Conservation (phyloP, 257 asterid genomes). For the Nicotiana otophora region DNA sequence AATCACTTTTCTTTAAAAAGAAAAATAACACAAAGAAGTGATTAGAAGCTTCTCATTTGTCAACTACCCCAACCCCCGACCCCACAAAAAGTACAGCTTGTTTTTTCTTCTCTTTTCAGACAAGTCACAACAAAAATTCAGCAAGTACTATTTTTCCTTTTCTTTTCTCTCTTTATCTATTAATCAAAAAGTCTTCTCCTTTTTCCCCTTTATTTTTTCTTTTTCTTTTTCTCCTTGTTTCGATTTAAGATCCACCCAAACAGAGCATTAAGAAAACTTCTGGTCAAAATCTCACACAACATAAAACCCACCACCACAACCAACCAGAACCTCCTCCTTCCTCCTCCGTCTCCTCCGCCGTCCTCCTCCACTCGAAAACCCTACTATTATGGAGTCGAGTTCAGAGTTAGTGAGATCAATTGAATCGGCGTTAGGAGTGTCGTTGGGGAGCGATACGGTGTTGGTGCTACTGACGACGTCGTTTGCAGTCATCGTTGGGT, state of each 20-base stretch:
- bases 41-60: background rate
- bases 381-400: conserved; percentile 32
- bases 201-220: background rate
- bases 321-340: background rate
- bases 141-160: background rate
- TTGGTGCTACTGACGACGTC: conserved; percentile 54
- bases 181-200: background rate
- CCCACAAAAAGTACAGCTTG: background rate
- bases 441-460: conserved; percentile 40
- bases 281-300: background rate
- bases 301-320: background rate
- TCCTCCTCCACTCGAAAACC: background rate
- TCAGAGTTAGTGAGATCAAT: conserved; percentile 48
- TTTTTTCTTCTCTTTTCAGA: background rate
- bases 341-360: background rate
- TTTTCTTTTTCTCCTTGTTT: background rate
- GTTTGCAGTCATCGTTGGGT: conserved; percentile 50
- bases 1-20: background rate
- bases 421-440: conserved; percentile 52
- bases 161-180: background rate
- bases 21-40: background rate
- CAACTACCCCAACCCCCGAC: background rate
- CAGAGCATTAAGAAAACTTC: background rate
- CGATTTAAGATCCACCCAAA: background rate
- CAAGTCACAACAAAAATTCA: background rate